Evolutionary conservation across 306 rosid species (phyloP).

Genomic region (Dryas drummondii): DNA sequence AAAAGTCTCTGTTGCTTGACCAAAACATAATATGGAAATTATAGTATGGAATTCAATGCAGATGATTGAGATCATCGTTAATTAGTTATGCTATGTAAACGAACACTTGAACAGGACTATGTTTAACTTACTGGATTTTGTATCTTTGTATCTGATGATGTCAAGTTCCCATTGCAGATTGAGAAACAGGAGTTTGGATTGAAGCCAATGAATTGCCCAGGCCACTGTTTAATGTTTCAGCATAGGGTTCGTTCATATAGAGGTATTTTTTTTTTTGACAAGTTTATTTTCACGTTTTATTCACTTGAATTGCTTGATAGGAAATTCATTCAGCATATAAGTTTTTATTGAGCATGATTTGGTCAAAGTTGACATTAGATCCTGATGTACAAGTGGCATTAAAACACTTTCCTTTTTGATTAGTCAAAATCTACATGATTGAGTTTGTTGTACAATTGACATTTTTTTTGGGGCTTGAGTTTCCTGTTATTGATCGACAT

Average conservation of each 20-base stretch:
- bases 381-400: neutral
- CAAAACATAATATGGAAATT: neutral
- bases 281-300: neutral
- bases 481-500: neutral
- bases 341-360: too few relatives aligned
- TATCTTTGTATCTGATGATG: conserved; percentile 1
- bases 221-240: conserved; percentile 96
- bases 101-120: neutral
- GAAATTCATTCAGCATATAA: neutral
- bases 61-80: neutral
- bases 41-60: neutral
- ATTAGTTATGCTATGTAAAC: neutral
- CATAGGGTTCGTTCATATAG: conserved; percentile 95
- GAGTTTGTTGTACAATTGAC: neutral
- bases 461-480: neutral
- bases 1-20: neutral
- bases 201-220: conserved; percentile 99
- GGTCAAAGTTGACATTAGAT: too few relatives aligned
- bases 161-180: conserved; percentile 43
- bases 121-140: neutral
- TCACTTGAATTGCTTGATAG: neutral
- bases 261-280: conserved; percentile 34
- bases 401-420: neutral
- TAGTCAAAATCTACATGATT: neutral
- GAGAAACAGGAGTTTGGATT: conserved; percentile 97